phyloP scores from a whole-genome alignment of 495 filamentous ascomycete species.

The Penicillium bialowiezense region DNA sequence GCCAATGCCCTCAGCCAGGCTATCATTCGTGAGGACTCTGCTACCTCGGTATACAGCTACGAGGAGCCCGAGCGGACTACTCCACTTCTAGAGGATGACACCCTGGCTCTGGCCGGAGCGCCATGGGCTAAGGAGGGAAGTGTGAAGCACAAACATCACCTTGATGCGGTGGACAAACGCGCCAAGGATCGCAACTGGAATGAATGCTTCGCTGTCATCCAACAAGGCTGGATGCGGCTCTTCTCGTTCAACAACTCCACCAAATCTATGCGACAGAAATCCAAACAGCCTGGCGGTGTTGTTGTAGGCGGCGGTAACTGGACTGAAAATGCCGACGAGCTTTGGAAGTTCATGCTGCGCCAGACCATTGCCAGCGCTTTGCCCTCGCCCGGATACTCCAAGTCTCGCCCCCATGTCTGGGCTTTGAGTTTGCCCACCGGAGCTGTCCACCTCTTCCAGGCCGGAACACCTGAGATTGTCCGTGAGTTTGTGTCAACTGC shows the following conservation, averaged over 20 bases:
- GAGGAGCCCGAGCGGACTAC: conserved; percentile 54
- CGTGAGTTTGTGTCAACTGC: conserved; percentile 90
- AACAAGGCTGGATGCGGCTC: conserved; percentile 91
- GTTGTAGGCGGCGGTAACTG: conserved; percentile 94
- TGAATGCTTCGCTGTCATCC: conserved; percentile 96
- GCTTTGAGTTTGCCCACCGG: conserved; percentile 89
- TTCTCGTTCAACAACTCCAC: conserved; percentile 81
- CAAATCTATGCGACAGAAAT: conserved; percentile 70
- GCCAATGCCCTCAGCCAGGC: conserved; percentile 95
- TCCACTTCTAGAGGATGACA: conserved; percentile 85
- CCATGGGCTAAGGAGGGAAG: conserved; percentile 98
- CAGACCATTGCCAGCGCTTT: conserved; percentile 91
- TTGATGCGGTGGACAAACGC: conserved; percentile 83
- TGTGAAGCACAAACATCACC: conserved; percentile 92
- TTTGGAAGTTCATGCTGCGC: conserved; percentile 82
- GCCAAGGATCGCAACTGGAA: conserved; percentile 91
- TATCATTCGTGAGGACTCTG: conserved; percentile 88
- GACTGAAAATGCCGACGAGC: conserved; percentile 88
- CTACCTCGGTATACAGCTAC: conserved; percentile 49
- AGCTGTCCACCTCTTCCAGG: conserved; percentile 95
- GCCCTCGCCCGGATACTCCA: conserved; percentile 89
- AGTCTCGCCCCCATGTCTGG: conserved; percentile 88
- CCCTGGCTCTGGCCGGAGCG: conserved; percentile 81
- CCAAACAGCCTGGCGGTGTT: conserved; percentile 58
- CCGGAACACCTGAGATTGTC: conserved; percentile 91